Evolutionary conservation across 331 rosid species (phyloP).

Genomic region (Acacia pycnantha): DNA sequence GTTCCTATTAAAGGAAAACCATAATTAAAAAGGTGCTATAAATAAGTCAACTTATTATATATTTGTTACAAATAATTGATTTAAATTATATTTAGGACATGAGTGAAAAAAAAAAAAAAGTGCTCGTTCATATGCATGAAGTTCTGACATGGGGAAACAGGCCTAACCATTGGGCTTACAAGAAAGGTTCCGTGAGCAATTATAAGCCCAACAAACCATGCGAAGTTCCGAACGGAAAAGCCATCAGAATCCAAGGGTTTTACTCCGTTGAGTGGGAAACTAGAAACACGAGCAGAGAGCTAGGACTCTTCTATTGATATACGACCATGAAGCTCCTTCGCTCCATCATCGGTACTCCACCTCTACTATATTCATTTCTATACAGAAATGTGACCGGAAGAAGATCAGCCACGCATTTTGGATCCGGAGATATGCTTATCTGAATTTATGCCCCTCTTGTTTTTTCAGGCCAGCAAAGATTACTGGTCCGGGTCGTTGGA

Average conservation of each 20-base stretch:
- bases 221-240: neutral
- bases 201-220: neutral
- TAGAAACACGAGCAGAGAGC: neutral
- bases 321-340: conserved; percentile 61
- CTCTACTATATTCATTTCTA: neutral
- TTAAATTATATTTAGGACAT: too few species aligned
- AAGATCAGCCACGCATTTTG: neutral
- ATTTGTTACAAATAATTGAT: too few species aligned
- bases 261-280: neutral
- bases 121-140: too few species aligned
- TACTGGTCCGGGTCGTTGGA: conserved; percentile 47
- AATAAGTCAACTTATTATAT: too few species aligned
- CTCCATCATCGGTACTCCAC: conserved; percentile 47
- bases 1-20: too few species aligned
- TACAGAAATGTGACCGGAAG: neutral
- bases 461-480: conserved; percentile 48
- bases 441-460: conserved; percentile 1
- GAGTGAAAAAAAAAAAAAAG: too few species aligned
- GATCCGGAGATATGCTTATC: neutral
- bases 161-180: neutral
- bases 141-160: neutral
- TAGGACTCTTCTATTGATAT: conserved; percentile 7
- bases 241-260: conserved; percentile 3
- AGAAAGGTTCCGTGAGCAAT: neutral
- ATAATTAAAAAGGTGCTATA: too few species aligned